phyloP scores from a whole-genome alignment of 805 yeast genomes.

The Saccharomycopsis oosterbeekiorum region DNA sequence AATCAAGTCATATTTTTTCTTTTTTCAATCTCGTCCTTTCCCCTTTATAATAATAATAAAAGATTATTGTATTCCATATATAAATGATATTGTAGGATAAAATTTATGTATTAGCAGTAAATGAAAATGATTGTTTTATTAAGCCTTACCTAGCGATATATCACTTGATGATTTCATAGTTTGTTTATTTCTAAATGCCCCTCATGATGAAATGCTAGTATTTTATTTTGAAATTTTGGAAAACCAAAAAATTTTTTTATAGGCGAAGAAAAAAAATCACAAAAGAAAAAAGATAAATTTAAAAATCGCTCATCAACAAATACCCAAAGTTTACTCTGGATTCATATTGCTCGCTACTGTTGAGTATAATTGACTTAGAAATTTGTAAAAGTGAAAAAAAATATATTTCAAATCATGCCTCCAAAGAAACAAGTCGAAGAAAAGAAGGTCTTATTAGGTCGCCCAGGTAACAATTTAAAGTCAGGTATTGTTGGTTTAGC shows the following conservation, averaged over 20 bases:
- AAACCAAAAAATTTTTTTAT: neutral
- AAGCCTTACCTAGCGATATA: too few relatives aligned
- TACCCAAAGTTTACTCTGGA: too few relatives aligned
- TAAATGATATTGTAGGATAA: neutral
- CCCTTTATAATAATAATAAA: neutral
- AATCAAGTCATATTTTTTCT: neutral
- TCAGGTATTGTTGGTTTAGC: slow-evolving; percentile 91
- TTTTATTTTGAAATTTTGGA: neutral
- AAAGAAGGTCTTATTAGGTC: slow-evolving; percentile 68
- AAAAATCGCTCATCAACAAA: neutral
- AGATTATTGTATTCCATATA: neutral
- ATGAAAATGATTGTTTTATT: too few relatives aligned
- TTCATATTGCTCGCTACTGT: neutral
- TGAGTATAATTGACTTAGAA: neutral
- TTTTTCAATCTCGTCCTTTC: neutral
- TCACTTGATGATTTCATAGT: neutral
- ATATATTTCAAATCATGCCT: slow-evolving; percentile 41
- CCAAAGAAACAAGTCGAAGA: slow-evolving; percentile 66
- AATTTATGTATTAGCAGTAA: too few relatives aligned
- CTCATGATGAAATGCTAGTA: neutral
- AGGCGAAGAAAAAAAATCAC: neutral
- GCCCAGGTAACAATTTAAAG: slow-evolving; percentile 69
- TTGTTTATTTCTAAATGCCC: neutral
- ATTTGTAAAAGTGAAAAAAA: neutral
- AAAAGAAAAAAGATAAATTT: neutral